Evolutionary conservation across 371 early-diverging fungal genomes (phyloP).

Genomic region (Apophysomyces sp.): DNA sequence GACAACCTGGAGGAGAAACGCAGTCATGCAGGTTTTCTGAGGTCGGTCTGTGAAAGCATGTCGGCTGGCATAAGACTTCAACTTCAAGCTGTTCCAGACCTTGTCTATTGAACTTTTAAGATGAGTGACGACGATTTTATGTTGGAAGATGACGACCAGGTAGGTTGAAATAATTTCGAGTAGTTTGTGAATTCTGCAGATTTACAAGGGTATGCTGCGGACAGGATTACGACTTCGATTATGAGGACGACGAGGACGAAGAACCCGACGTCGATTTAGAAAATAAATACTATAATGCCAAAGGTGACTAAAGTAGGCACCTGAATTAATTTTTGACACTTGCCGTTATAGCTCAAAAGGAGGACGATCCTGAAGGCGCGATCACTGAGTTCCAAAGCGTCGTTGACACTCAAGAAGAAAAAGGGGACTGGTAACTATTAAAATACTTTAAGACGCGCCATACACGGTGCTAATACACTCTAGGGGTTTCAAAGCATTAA

Average conservation of each 20-base stretch:
- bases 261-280: constrained; percentile 89
- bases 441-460: not conserved
- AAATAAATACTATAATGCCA: constrained; percentile 95
- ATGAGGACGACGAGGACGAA: constrained; percentile 85
- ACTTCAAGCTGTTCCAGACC: no score
- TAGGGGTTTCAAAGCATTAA: constrained; percentile 94
- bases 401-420: constrained; percentile 78
- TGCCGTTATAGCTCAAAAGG: constrained; percentile 59
- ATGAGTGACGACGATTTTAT: constrained; percentile 73
- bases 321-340: not conserved
- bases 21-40: no score
- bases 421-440: constrained; percentile 76
- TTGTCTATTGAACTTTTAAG: constrained; percentile 2
- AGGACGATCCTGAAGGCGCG: constrained; percentile 81
- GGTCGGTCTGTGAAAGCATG: no score
- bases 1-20: no score
- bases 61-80: not conserved
- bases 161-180: constrained; percentile 3
- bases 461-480: not conserved
- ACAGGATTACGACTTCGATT: constrained; percentile 88
- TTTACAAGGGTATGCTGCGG: not conserved
- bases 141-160: constrained; percentile 73
- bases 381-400: constrained; percentile 80
- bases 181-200: not conserved
- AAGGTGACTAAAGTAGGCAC: constrained; percentile 52